These are phyloP conservation scores for Aspergillus udagawae DNA, from an alignment of 2,329 filamentous ascomycete genomes.

Conservation along the genomic window DNA sequence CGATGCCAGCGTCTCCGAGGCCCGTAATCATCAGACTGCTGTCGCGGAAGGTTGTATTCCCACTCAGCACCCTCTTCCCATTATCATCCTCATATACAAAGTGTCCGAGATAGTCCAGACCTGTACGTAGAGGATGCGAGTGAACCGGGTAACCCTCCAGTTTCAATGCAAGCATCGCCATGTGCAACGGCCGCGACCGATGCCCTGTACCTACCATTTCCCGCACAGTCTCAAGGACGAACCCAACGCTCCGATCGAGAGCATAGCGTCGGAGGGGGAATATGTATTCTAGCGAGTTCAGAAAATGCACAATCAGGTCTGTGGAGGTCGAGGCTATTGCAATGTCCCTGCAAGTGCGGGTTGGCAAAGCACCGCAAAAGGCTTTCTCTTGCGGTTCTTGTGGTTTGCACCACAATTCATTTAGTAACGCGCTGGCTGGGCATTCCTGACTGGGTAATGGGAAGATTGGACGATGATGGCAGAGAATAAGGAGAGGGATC, in stretches of 20 bases:
- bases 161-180: conserved; percentile 21
- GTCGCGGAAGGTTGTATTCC: conserved; percentile 31
- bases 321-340: conserved; percentile 5
- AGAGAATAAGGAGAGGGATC: conserved; percentile 13
- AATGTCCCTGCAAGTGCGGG: conserved; percentile 8
- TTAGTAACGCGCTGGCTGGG: conserved; percentile 21
- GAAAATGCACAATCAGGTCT: too few relatives aligned
- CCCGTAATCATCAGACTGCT: conserved; percentile 31
- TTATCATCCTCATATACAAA: conserved; percentile 21
- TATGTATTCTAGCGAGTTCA: too few relatives aligned
- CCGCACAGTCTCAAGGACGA: conserved; percentile 27
- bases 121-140: conserved; percentile 15
- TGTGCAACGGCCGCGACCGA: conserved; percentile 26
- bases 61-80: conserved; percentile 26
- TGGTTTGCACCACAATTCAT: conserved; percentile 30
- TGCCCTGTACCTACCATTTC: conserved; percentile 24
- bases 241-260: conserved; percentile 6
- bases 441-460: conserved; percentile 21
- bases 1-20: conserved; percentile 19
- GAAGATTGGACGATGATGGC: conserved; percentile 29
- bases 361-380: conserved; percentile 8
- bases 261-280: too few relatives aligned
- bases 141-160: conserved; percentile 26
- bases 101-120: conserved; percentile 24
- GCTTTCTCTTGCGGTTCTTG: conserved; percentile 11